These are phyloP conservation scores for Penicillium malachiteum DNA, from an alignment of 495 filamentous ascomycete species.

Conservation along the genomic window DNA sequence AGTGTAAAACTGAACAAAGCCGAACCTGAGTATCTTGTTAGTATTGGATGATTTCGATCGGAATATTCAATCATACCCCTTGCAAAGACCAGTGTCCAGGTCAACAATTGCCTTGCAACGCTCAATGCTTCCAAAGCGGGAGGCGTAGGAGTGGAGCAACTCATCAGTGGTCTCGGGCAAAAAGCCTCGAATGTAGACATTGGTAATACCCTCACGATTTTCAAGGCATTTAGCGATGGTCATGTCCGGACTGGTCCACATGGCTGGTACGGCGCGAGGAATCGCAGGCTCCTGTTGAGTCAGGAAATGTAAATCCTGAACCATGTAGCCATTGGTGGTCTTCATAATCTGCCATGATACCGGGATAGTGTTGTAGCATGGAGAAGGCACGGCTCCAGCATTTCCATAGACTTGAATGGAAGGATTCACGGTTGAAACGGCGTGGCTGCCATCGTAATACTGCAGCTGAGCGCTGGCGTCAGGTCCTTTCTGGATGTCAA, in stretches of 20 bases:
- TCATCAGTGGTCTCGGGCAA: constrained; percentile 93
- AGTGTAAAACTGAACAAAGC: constrained; percentile 90
- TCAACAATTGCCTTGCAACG: constrained; percentile 98
- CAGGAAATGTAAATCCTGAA: constrained; percentile 67
- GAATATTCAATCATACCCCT: constrained; percentile 63
- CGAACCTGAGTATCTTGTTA: constrained; percentile 64
- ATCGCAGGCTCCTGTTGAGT: constrained; percentile 75
- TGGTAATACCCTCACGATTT: constrained; percentile 83
- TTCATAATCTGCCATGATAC: constrained; percentile 42
- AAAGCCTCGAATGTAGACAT: constrained; percentile 96
- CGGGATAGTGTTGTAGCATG: constrained; percentile 20
- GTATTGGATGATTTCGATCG: background rate
- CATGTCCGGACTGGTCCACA: constrained; percentile 71
- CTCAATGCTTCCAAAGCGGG: constrained; percentile 85
- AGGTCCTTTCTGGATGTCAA: constrained; percentile 26
- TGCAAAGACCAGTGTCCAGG: constrained; percentile 83
- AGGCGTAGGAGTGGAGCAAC: constrained; percentile 75
- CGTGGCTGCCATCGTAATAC: constrained; percentile 20
- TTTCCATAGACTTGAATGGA: too few relatives aligned
- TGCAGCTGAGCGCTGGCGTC: constrained; percentile 19
- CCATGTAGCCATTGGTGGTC: constrained; percentile 51
- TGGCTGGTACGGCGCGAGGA: constrained; percentile 83
- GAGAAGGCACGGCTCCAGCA: constrained; percentile 11
- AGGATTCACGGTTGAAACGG: background rate
- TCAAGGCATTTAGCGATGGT: constrained; percentile 88